Evolutionary conservation across 495 filamentous ascomycete species (phyloP).

Genomic region (Penicillium angulare): DNA sequence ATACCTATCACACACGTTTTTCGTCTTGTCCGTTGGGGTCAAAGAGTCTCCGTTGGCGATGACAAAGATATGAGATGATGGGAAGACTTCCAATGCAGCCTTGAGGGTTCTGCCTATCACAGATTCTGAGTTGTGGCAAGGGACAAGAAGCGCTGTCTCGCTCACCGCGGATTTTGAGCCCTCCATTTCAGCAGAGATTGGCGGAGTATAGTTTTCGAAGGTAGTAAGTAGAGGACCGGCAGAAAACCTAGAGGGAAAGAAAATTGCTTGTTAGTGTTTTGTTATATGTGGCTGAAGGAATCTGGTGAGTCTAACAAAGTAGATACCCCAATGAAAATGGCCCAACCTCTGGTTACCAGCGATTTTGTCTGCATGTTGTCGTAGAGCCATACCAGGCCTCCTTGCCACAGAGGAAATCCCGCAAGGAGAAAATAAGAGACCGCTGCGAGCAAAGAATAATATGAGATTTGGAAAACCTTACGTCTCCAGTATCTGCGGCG

Average conservation of each 20-base stretch:
- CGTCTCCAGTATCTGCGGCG: background rate
- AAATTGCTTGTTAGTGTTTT: background rate
- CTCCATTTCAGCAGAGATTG: background rate
- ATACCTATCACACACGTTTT: background rate
- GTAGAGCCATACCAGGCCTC: background rate
- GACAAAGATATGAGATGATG: background rate
- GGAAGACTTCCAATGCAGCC: background rate
- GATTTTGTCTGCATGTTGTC: background rate
- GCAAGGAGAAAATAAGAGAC: background rate
- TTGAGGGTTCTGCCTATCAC: background rate
- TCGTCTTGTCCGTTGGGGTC: background rate
- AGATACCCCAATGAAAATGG: background rate
- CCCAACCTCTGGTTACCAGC: background rate
- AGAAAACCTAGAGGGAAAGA: background rate
- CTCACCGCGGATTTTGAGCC: background rate
- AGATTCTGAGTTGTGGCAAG: background rate
- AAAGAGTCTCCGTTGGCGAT: background rate
- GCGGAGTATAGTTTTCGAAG: background rate
- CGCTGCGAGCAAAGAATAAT: background rate
- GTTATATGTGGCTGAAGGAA: background rate
- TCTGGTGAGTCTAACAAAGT: background rate
- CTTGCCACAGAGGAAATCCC: background rate
- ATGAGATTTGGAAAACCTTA: background rate
- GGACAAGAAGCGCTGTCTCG: background rate
- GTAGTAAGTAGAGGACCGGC: background rate